These are phyloP conservation scores for Rhytidhysteron rufulum DNA, from an alignment of 2,329 filamentous ascomycete genomes.

Conservation along the genomic window DNA sequence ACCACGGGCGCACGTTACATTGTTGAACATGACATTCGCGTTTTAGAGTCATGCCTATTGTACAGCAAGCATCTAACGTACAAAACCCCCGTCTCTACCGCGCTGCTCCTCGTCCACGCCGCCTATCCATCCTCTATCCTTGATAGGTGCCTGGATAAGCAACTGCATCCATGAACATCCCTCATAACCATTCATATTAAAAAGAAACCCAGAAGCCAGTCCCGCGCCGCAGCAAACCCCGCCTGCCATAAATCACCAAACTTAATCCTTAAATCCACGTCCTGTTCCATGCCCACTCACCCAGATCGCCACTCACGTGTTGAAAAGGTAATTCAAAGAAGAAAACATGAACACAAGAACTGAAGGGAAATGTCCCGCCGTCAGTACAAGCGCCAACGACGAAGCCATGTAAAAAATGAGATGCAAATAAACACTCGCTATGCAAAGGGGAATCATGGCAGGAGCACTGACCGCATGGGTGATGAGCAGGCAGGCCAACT, in stretches of 20 bases:
- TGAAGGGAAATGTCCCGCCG: not conserved
- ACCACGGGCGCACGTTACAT: not conserved
- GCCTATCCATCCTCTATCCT: no score
- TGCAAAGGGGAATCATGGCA: conserved; percentile 27
- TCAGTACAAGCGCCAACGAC: no score
- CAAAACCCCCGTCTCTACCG: not conserved
- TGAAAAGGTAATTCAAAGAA: not conserved
- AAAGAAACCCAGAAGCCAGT: no score
- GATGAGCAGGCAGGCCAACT: conserved; percentile 29
- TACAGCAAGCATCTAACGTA: conserved; percentile 4
- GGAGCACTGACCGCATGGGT: conserved; percentile 15
- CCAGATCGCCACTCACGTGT: conserved; percentile 21
- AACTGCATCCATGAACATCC: no score
- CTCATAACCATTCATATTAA: no score
- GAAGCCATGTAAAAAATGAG: no score
- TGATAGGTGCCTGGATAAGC: no score
- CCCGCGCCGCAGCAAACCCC: no score
- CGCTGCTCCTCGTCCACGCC: not conserved
- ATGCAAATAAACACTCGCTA: conserved; percentile 36
- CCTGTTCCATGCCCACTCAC: conserved; percentile 14
- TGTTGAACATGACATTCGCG: not conserved
- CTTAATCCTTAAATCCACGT: no score
- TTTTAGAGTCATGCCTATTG: not conserved
- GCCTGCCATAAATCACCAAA: no score
- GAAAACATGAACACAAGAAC: conserved; percentile 11